phyloP scores from a whole-genome alignment of 1,284 basidiomycete genomes.

The Irpex sp. region DNA sequence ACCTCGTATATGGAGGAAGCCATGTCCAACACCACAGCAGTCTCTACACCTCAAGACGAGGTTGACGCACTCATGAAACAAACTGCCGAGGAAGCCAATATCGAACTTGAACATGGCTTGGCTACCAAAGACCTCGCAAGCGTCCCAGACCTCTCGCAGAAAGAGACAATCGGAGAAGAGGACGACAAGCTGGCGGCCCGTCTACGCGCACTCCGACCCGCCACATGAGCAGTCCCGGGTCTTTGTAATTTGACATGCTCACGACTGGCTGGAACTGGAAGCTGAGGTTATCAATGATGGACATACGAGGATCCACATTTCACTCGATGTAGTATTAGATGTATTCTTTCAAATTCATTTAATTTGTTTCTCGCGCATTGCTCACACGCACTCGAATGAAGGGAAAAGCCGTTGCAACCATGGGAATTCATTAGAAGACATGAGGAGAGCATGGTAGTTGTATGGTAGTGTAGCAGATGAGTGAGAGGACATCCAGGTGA shows the following conservation, averaged over 20 bases:
- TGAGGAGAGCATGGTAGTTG: not conserved
- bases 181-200: conserved; percentile 81
- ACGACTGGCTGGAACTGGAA: not conserved
- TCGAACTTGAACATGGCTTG: conserved; percentile 92
- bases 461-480: not conserved
- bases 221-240: conserved; percentile 38
- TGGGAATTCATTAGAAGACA: not conserved
- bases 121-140: conserved; percentile 59
- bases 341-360: not conserved
- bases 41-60: conserved; percentile 95
- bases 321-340: conserved; percentile 1
- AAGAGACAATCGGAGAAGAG: conserved; percentile 68
- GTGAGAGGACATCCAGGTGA: not conserved
- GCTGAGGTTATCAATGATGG: conserved; percentile 1
- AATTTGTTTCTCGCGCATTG: not conserved
- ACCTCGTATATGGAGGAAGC: conserved; percentile 98
- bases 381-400: not conserved
- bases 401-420: not conserved
- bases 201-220: conserved; percentile 77
- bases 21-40: conserved; percentile 91
- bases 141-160: conserved; percentile 50
- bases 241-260: not conserved
- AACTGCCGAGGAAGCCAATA: conserved; percentile 96
- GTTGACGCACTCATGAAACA: conserved; percentile 91
- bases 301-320: conserved; percentile 3